Evolutionary conservation across 192 early-diverging fungal species (phyloP).

Genomic region (Pilaira anomala): DNA sequence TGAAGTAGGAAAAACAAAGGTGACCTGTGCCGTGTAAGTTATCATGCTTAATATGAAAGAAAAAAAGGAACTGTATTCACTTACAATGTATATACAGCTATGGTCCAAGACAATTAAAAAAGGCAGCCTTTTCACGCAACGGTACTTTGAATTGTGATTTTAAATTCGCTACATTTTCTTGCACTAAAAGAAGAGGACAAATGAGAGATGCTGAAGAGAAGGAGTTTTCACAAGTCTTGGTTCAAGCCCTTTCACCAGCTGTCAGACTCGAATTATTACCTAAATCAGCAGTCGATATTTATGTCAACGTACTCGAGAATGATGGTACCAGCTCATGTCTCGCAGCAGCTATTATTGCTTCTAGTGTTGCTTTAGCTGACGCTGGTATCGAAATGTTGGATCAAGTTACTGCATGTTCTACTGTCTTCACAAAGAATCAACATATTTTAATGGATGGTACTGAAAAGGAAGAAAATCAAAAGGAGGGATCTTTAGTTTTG

Average conservation of each 20-base stretch:
- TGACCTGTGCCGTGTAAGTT: conserved; percentile 76
- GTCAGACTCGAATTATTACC: conserved; percentile 68
- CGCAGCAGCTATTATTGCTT: conserved; percentile 62
- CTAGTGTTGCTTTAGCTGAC: conserved; percentile 70
- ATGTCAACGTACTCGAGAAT: conserved; percentile 59
- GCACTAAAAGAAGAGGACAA: conserved; percentile 47
- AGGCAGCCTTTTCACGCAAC: conserved; percentile 46
- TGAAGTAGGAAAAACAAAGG: conserved; percentile 68
- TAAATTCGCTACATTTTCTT: conserved; percentile 74
- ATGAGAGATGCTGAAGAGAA: conserved; percentile 56
- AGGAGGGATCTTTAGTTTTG: conserved; percentile 60
- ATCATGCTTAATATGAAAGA: background rate
- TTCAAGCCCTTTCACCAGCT: conserved; percentile 67
- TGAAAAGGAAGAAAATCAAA: conserved; percentile 56
- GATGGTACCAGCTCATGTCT: conserved; percentile 64
- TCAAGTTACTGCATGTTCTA: conserved; percentile 70
- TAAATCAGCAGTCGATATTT: conserved; percentile 67
- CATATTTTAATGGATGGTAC: conserved; percentile 50
- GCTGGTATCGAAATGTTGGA: conserved; percentile 87
- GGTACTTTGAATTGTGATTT: conserved; percentile 71
- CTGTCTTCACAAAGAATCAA: conserved; percentile 31
- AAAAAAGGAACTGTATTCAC: background rate
- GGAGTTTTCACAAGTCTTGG: conserved; percentile 58
- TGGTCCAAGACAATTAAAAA: conserved; percentile 64
- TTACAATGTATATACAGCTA: conserved; percentile 45